phyloP scores from a whole-genome alignment of 192 early-diverging fungal species.

The Coemansia sp. region DNA sequence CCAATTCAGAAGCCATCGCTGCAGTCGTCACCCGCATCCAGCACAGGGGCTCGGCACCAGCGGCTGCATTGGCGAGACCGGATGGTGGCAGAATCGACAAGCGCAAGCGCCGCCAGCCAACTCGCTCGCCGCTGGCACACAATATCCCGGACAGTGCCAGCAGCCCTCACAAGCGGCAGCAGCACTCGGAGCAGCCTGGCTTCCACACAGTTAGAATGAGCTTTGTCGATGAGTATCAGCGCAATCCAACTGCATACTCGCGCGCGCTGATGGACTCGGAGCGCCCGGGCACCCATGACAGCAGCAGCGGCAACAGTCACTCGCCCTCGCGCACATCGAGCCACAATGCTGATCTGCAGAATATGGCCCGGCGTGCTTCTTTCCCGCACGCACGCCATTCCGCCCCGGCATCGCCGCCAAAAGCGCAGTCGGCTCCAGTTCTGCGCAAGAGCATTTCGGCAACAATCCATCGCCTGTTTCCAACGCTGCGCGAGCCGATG shows the following conservation, averaged over 20 bases:
- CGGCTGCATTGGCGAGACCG: background rate
- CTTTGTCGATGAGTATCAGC: conserved; percentile 46
- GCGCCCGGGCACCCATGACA: background rate
- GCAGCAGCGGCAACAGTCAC: conserved; percentile 7
- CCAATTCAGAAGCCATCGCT: background rate
- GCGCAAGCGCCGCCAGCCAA: conserved; percentile 43
- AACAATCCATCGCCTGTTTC: conserved; percentile 41
- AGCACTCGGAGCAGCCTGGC: background rate
- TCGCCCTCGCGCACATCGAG: background rate
- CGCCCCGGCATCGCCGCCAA: background rate
- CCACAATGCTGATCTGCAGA: conserved; percentile 5
- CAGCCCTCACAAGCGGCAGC: background rate
- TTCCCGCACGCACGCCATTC: background rate
- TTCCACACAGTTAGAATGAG: conserved; percentile 32
- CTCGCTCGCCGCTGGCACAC: conserved; percentile 24
- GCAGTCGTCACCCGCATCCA: background rate
- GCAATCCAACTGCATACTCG: conserved; percentile 50
- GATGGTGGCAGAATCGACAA: conserved; percentile 30
- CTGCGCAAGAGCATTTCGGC: conserved; percentile 27
- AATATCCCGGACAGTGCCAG: background rate
- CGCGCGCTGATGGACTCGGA: conserved; percentile 45
- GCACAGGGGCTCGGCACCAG: background rate
- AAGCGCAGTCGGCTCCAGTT: background rate
- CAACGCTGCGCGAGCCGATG: conserved; percentile 21
- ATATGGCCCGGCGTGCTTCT: conserved; percentile 8